Evolutionary conservation across 2,329 filamentous ascomycete species (phyloP).

Genomic region (Cucurbitaria berberidis): DNA sequence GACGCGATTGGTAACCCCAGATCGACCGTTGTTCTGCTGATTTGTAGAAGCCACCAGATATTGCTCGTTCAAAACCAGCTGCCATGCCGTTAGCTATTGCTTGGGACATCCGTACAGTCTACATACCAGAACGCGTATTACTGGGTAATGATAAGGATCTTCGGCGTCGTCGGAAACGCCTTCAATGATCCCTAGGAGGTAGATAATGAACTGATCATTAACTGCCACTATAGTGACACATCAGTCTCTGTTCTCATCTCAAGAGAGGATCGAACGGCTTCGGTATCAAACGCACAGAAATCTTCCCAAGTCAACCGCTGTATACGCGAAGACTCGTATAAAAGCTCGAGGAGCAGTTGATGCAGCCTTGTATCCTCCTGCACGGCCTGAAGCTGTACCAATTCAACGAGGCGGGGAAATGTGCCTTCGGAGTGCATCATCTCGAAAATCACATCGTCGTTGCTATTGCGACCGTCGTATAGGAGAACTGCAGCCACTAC

Average conservation of each 20-base stretch:
- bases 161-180: slow-evolving; percentile 82
- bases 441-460: slow-evolving; percentile 77
- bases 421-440: slow-evolving; percentile 86
- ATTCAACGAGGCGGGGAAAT: slow-evolving; percentile 81
- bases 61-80: slow-evolving; percentile 97
- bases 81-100: slow-evolving; percentile 7
- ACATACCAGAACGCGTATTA: slow-evolving; percentile 88
- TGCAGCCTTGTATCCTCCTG: slow-evolving; percentile 75
- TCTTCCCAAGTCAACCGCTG: slow-evolving; percentile 80
- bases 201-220: slow-evolving; percentile 79
- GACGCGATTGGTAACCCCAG: slow-evolving; percentile 83
- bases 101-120: neutral
- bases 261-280: neutral
- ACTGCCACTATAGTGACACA: slow-evolving; percentile 55
- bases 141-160: slow-evolving; percentile 94
- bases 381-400: slow-evolving; percentile 70
- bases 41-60: slow-evolving; percentile 79
- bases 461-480: slow-evolving; percentile 81
- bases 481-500: slow-evolving; percentile 83
- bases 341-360: slow-evolving; percentile 79
- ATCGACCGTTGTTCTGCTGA: slow-evolving; percentile 46
- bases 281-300: slow-evolving; percentile 63
- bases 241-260: slow-evolving; percentile 11
- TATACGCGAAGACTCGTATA: slow-evolving; percentile 97
- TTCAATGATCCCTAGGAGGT: slow-evolving; percentile 88